These are phyloP conservation scores for Verticillium isaacii DNA, from an alignment of 2,329 filamentous ascomycete species.

Conservation along the genomic window DNA sequence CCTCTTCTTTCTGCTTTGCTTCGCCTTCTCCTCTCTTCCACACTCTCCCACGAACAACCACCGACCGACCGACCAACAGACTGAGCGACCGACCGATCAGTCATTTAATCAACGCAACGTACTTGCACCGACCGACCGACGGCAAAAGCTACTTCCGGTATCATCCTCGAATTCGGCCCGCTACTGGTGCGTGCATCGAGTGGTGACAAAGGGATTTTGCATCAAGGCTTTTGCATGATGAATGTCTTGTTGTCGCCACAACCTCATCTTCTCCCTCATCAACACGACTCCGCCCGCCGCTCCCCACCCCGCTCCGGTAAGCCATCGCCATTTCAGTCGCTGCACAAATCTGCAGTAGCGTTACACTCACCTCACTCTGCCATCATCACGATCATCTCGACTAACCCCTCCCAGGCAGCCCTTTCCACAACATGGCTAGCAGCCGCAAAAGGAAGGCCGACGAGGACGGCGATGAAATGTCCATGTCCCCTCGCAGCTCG, in stretches of 20 bases:
- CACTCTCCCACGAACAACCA: not conserved
- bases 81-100: not conserved
- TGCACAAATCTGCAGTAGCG: constrained; percentile 18
- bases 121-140: not conserved
- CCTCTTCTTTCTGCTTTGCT: not conserved
- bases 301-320: constrained; percentile 53
- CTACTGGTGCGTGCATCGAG: not conserved
- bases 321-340: constrained; percentile 20
- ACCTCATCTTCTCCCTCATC: constrained; percentile 53
- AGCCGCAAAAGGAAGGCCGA: constrained; percentile 82
- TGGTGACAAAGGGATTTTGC: not conserved
- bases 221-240: constrained; percentile 33
- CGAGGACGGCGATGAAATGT: constrained; percentile 84
- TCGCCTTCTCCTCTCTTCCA: constrained; percentile 2
- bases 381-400: constrained; percentile 7
- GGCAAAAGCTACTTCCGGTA: not conserved
- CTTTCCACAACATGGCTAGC: constrained; percentile 47
- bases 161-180: not conserved
- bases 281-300: constrained; percentile 50
- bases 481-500: constrained; percentile 78
- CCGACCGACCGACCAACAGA: not conserved
- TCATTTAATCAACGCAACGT: not conserved
- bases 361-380: not conserved
- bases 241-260: constrained; percentile 59
- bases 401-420: constrained; percentile 15